phyloP scores from a whole-genome alignment of 805 yeast genomes.

The Myxozyma mucilagina region DNA sequence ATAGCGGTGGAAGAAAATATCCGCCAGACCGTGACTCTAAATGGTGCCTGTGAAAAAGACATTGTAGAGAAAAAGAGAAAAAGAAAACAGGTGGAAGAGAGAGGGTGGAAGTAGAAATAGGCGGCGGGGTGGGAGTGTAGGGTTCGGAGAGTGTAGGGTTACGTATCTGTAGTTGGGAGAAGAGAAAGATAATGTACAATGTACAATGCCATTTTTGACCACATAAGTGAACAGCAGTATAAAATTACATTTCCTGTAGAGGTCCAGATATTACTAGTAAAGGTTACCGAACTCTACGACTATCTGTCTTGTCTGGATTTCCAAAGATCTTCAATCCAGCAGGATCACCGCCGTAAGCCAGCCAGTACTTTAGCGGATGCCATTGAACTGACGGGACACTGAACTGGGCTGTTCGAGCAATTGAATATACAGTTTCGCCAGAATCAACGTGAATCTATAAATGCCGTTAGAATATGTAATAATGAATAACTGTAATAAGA shows the following conservation, averaged over 20 bases:
- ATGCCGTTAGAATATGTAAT: neutral
- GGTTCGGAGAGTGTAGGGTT: neutral
- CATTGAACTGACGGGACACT: constrained; percentile 39
- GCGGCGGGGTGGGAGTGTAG: neutral
- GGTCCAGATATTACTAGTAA: no score
- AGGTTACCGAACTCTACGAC: neutral
- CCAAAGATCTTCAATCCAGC: constrained; percentile 30
- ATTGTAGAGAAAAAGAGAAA: constrained; percentile 4
- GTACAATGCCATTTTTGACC: neutral
- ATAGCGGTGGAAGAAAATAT: neutral
- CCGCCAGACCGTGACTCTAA: constrained; percentile 18
- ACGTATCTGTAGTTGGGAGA: no score
- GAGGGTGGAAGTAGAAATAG: neutral
- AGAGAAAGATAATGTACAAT: neutral
- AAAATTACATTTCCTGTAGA: neutral
- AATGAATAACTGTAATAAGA: neutral
- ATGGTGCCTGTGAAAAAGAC: constrained; percentile 17
- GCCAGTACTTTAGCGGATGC: constrained; percentile 38
- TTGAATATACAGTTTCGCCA: constrained; percentile 32
- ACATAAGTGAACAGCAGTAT: neutral
- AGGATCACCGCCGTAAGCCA: constrained; percentile 38
- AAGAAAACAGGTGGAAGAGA: neutral
- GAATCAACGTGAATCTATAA: constrained; percentile 38
- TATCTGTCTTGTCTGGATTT: neutral
- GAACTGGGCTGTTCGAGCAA: constrained; percentile 22